Conservation (phyloP, 2,329 filamentous ascomycete genomes). For the Juglanconis sp. region DNA sequence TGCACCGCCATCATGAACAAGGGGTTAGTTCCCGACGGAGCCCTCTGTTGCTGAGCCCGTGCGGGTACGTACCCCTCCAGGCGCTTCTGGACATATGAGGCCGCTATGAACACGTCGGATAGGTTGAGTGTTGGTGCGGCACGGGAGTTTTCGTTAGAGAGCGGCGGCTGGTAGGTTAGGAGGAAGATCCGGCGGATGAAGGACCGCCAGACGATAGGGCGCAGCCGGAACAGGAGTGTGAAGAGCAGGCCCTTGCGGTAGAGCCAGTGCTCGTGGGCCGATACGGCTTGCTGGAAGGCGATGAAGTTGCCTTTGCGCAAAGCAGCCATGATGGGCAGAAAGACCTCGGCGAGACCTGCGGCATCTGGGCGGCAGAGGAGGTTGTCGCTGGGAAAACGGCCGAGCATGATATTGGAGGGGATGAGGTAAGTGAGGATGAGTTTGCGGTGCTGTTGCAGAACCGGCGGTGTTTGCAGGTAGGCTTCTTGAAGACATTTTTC, state of each 20-base stretch:
- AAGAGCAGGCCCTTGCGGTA: slow-evolving; percentile 72
- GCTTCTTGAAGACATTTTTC: slow-evolving; percentile 73
- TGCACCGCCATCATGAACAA: slow-evolving; percentile 51
- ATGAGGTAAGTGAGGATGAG: slow-evolving; percentile 82
- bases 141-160: slow-evolving; percentile 50
- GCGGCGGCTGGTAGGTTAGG: slow-evolving; percentile 66
- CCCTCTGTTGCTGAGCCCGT: slow-evolving; percentile 26
- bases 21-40: slow-evolving; percentile 42
- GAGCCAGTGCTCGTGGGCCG: slow-evolving; percentile 67
- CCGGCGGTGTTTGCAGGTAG: slow-evolving; percentile 64
- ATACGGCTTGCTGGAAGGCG: slow-evolving; percentile 68
- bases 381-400: slow-evolving; percentile 68
- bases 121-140: slow-evolving; percentile 75
- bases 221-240: slow-evolving; percentile 71
- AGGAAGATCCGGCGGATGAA: slow-evolving; percentile 76
- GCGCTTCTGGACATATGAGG: slow-evolving; percentile 61
- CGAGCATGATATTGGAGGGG: slow-evolving; percentile 77
- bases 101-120: slow-evolving; percentile 61
- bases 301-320: slow-evolving; percentile 73
- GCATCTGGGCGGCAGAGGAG: slow-evolving; percentile 73
- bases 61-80: slow-evolving; percentile 56
- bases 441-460: slow-evolving; percentile 69
- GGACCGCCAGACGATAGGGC: slow-evolving; percentile 80
- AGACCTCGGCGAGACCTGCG: slow-evolving; percentile 59
- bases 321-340: slow-evolving; percentile 69